Conservation (phyloP, 1,284 basidiomycete species). For the Hemileia vastatrix region DNA sequence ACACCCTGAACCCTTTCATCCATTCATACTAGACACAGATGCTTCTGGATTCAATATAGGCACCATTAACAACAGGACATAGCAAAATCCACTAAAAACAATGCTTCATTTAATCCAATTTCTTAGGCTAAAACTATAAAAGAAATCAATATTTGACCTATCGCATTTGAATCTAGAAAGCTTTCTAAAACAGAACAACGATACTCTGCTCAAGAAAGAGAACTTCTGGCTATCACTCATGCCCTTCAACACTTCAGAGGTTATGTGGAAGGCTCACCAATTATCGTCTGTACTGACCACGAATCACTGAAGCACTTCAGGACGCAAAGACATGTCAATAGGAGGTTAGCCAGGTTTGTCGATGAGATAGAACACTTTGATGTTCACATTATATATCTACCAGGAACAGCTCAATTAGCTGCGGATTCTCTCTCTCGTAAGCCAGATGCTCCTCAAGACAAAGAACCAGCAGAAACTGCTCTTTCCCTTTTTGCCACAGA, state of each 20-base stretch:
- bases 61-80: conserved; percentile 4
- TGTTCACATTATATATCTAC: conserved; percentile 1
- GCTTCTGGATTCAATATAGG: conserved; percentile 4
- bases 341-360: neutral
- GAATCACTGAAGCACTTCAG: conserved; percentile 8
- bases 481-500: neutral
- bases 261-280: conserved; percentile 1
- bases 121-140: neutral
- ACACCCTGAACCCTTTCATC: conserved; percentile 7
- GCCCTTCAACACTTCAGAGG: neutral
- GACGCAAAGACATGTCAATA: conserved; percentile 1
- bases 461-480: neutral
- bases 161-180: conserved; percentile 5
- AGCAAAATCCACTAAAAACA: neutral
- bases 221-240: conserved; percentile 4
- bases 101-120: neutral
- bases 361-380: conserved; percentile 4
- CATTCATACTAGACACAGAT: neutral
- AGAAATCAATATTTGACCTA: neutral
- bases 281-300: conserved; percentile 1
- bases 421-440: conserved; percentile 2
- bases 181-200: conserved; percentile 6
- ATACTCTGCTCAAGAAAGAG: conserved; percentile 2
- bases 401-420: conserved; percentile 5
- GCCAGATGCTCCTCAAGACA: neutral